These are phyloP conservation scores for Saturnispora kantuleensis DNA, from an alignment of 805 yeast species.

Conservation along the genomic window DNA sequence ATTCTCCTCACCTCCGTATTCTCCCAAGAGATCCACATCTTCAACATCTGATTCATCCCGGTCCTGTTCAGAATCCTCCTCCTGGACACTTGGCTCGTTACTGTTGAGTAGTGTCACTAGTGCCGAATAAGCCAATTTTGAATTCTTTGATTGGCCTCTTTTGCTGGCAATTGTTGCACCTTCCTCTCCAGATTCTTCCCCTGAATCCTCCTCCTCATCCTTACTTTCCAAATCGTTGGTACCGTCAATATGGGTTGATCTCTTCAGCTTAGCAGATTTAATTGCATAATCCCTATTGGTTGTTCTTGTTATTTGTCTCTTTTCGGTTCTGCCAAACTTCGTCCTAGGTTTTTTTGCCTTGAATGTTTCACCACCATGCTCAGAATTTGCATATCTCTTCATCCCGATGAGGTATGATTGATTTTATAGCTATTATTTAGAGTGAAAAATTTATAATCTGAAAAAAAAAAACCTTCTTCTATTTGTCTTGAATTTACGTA, in stretches of 20 bases:
- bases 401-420: background rate
- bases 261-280: no score
- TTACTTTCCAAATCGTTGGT: slow-evolving; percentile 18
- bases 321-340: slow-evolving; percentile 50
- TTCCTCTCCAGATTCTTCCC: slow-evolving; percentile 3
- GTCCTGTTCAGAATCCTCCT: slow-evolving; percentile 11
- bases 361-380: background rate
- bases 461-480: background rate
- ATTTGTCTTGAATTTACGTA: background rate
- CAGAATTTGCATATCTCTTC: background rate
- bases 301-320: slow-evolving; percentile 51
- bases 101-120: slow-evolving; percentile 17
- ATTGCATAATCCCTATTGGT: slow-evolving; percentile 21
- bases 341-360: slow-evolving; percentile 9
- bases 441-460: background rate
- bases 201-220: slow-evolving; percentile 14
- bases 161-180: slow-evolving; percentile 14
- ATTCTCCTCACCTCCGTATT: slow-evolving; percentile 12
- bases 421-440: background rate
- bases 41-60: slow-evolving; percentile 20
- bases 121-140: slow-evolving; percentile 23
- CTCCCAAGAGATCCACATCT: slow-evolving; percentile 14
- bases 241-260: slow-evolving; percentile 6
- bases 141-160: slow-evolving; percentile 13
- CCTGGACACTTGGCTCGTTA: slow-evolving; percentile 14